Evolutionary conservation across 1,284 basidiomycete genomes (phyloP), one percentile per base, ranked within the genome.

Genomic region (Apiotrichum porosum): DNA sequence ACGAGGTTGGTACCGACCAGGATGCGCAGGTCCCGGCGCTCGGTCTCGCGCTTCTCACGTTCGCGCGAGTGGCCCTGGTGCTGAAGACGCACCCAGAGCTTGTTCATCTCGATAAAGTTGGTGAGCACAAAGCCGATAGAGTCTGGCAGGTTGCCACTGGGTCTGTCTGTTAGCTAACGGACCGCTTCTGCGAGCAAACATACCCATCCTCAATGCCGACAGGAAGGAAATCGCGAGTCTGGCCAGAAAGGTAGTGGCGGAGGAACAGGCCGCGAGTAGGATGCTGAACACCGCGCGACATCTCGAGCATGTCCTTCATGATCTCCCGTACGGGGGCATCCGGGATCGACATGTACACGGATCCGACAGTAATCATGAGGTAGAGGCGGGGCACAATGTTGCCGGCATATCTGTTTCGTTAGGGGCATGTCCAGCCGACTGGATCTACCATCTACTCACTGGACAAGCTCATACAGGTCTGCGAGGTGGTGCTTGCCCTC

Each of bases 261-360:
- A 97, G 76, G 74, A 97, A 97, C 32, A 97, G 75, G 24, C 92
- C 93, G 42, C 93, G 79, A 36, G 90, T 91, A 15, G 92, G 92
- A 70, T 95, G 90, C 58, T 97, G 79, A 5, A 95, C 88, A 52
- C 93, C 92, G 31, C 91, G 79, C 24, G 89, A 90, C 92, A 97
- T 97, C 72, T 97, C 92, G 83, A 97, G 86, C 91, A 97, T 94
- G 74, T 97, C 92, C 79, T 94, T 95, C 92, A 95, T 97, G 59
- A 97, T 90, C 76, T 97, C 91, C 78, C 91, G 93, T 50, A 95
- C 84, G 6, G 92, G 92, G 8, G 91, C 90, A 48, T 94, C 91
- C 2, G 89, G 83, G 37, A 95, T 84, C 18, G 89, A 91, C 92
- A 95, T 95, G 78, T 94, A 95, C 18, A 97, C 91, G 1, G 92